A percentile compares a stretch with the other conserved stretches of the same genome.
phyloP scores from a whole-genome alignment of 1,139 yeast genomes.

The Hansenula lynferdii region DNA sequence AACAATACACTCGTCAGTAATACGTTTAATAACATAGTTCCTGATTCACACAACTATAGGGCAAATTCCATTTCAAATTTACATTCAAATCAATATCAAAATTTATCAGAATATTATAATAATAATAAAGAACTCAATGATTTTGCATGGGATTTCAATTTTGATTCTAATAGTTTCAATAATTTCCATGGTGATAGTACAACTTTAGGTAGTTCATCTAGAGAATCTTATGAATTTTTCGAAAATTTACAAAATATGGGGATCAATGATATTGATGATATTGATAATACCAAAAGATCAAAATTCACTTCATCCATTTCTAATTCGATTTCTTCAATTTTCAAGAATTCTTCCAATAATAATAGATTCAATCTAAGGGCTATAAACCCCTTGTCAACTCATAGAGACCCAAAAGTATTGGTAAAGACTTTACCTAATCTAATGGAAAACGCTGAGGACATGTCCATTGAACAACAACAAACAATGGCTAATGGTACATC shows the following conservation, averaged over 20 bases:
- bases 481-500: no score
- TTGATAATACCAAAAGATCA: slow-evolving; percentile 9
- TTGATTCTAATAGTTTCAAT: slow-evolving; percentile 5
- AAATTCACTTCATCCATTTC: slow-evolving; percentile 19
- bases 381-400: slow-evolving; percentile 22
- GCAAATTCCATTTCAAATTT: no score
- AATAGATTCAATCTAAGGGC: slow-evolving; percentile 18
- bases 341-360: slow-evolving; percentile 13
- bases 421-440: slow-evolving; percentile 11
- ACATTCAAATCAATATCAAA: slow-evolving; percentile 1
- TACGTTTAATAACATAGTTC: background rate
- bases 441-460: slow-evolving; percentile 14
- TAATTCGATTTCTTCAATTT: slow-evolving; percentile 19
- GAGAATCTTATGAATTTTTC: slow-evolving; percentile 7
- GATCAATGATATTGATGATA: slow-evolving; percentile 4
- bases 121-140: slow-evolving; percentile 12
- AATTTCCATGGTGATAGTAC: slow-evolving; percentile 15
- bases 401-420: slow-evolving; percentile 14
- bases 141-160: slow-evolving; percentile 10
- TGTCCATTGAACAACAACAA: slow-evolving; percentile 4
- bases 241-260: slow-evolving; percentile 9
- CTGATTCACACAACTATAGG: no score
- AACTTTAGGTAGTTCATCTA: slow-evolving; percentile 15
- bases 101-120: slow-evolving; percentile 1
- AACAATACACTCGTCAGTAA: slow-evolving; percentile 8